Evolutionary conservation across 2,329 filamentous ascomycete species (phyloP).

Genomic region (Nemania diffusa): DNA sequence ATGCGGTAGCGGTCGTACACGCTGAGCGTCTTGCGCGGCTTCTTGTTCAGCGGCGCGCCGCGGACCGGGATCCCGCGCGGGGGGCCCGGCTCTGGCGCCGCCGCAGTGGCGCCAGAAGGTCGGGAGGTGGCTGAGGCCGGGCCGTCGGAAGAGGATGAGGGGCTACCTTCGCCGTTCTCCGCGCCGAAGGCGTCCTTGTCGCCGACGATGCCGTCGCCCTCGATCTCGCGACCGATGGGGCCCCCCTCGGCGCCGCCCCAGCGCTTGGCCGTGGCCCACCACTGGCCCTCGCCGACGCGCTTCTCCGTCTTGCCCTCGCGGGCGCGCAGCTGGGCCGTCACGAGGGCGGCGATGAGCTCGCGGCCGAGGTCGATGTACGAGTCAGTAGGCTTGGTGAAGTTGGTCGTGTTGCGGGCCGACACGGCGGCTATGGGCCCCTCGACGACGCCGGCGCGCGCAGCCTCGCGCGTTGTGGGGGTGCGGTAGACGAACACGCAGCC

Average conservation of each 20-base stretch:
- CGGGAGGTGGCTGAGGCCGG: constrained; percentile 9
- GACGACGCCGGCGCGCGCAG: constrained; percentile 67
- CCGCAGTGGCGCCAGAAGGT: background rate
- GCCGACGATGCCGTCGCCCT: constrained; percentile 56
- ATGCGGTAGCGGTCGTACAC: constrained; percentile 73
- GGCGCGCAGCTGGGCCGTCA: constrained; percentile 71
- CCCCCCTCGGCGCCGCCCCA: constrained; percentile 73
- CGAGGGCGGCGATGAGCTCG: constrained; percentile 68
- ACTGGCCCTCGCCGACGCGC: constrained; percentile 66
- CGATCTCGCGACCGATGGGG: constrained; percentile 70
- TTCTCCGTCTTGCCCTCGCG: constrained; percentile 67
- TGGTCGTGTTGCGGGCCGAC: constrained; percentile 65
- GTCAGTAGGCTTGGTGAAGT: constrained; percentile 63
- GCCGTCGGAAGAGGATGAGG: background rate
- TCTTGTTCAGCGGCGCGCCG: constrained; percentile 55
- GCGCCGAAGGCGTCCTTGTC: constrained; percentile 55
- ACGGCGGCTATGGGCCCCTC: constrained; percentile 72
- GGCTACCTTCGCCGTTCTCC: background rate
- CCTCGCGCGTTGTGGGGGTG: constrained; percentile 67
- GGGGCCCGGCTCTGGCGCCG: constrained; percentile 14
- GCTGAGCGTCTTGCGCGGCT: constrained; percentile 64
- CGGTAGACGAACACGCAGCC: constrained; percentile 70
- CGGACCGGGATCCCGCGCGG: constrained; percentile 40
- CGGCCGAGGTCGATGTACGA: constrained; percentile 70
- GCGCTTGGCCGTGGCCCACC: constrained; percentile 70